phyloP scores from a whole-genome alignment of 805 yeast species.

The Metschnikowia lachancei region DNA sequence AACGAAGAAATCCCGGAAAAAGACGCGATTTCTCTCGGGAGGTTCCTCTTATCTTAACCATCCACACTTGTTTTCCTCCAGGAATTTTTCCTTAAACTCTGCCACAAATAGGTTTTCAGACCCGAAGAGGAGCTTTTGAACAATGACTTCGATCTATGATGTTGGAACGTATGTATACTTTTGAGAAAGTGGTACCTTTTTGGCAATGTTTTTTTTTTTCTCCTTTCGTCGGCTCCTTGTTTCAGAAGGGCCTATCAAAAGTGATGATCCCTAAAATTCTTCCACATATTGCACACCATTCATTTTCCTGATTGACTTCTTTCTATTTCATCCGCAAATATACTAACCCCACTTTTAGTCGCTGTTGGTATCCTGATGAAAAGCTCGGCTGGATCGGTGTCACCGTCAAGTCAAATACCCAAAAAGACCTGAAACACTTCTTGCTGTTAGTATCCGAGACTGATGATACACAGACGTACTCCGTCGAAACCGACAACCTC shows the following conservation, averaged over 20 bases:
- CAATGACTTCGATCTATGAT: slow-evolving; percentile 22
- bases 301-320: not conserved
- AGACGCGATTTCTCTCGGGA: not conserved
- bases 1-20: not conserved
- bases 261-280: too few species aligned
- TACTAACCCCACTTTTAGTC: slow-evolving; percentile 25
- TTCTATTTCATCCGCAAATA: not conserved
- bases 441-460: slow-evolving; percentile 55
- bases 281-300: too few species aligned
- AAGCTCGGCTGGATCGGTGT: slow-evolving; percentile 75
- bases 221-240: not conserved
- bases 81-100: not conserved
- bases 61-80: not conserved
- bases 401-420: slow-evolving; percentile 47
- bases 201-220: not conserved
- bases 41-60: not conserved
- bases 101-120: not conserved
- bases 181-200: not conserved
- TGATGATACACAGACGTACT: slow-evolving; percentile 40
- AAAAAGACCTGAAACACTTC: slow-evolving; percentile 43
- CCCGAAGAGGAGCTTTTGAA: not conserved
- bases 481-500: slow-evolving; percentile 48
- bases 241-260: not conserved
- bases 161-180: slow-evolving; percentile 38
- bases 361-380: slow-evolving; percentile 81